phyloP scores from a whole-genome alignment of 2,329 filamentous ascomycete genomes.

The Aspergillus texensis region DNA sequence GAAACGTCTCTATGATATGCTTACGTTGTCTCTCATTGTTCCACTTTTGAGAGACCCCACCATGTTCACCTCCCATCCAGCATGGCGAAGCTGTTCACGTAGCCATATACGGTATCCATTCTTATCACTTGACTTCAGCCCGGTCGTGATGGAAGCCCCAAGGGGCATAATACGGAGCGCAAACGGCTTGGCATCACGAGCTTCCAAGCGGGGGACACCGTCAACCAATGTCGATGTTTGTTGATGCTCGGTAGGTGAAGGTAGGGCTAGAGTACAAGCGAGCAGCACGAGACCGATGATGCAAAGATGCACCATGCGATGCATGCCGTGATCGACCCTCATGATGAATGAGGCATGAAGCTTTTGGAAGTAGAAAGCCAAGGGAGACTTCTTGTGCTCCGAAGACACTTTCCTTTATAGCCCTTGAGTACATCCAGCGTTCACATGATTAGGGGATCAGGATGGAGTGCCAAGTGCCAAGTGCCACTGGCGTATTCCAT shows the following conservation, averaged over 20 bases:
- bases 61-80: constrained; percentile 17
- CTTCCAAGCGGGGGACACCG: neutral
- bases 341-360: neutral
- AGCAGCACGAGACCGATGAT: neutral
- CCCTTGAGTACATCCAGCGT: neutral
- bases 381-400: neutral
- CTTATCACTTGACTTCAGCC: constrained; percentile 2
- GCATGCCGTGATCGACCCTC: neutral
- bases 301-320: neutral
- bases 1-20: too few species aligned
- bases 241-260: neutral
- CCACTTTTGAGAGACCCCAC: constrained; percentile 9
- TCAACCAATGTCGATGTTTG: neutral
- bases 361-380: neutral
- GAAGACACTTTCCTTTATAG: neutral
- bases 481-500: too few species aligned
- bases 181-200: constrained; percentile 1
- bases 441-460: neutral
- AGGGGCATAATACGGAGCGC: constrained; percentile 13
- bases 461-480: too few species aligned
- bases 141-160: constrained; percentile 16
- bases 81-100: constrained; percentile 7
- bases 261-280: neutral
- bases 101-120: constrained; percentile 17
- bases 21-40: neutral